A percentile compares a stretch with the other conserved stretches of the same genome.
Conservation (phyloP, 495 filamentous ascomycete genomes). For the Neurospora sp. region DNA sequence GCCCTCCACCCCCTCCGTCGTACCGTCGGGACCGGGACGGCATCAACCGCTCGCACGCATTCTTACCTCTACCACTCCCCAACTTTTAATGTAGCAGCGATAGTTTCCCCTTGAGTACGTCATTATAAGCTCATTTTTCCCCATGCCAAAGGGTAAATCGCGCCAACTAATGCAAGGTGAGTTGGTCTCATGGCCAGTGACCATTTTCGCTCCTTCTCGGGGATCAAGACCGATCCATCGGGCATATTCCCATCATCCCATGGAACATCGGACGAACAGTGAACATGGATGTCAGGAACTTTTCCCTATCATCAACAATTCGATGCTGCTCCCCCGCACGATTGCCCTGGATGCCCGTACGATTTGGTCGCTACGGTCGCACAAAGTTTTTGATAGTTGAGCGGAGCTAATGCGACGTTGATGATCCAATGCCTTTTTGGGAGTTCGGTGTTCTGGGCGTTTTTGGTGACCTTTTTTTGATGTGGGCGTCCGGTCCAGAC, state of each 20-base stretch:
- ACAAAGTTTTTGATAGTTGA: neutral
- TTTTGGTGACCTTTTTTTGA: neutral
- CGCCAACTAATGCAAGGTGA: too few relatives aligned
- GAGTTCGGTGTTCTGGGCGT: neutral
- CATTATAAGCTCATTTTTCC: neutral
- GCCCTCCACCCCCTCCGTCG: neutral
- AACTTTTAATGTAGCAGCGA: too few relatives aligned
- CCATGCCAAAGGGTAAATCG: too few relatives aligned
- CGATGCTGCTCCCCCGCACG: neutral
- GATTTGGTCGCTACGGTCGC: neutral
- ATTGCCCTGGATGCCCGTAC: neutral
- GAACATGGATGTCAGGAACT: neutral
- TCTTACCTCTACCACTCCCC: too few relatives aligned
- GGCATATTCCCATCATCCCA: too few relatives aligned
- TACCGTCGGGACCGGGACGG: neutral
- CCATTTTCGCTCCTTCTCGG: too few relatives aligned
- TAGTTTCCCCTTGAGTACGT: neutral
- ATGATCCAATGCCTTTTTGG: neutral
- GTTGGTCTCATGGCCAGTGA: too few relatives aligned
- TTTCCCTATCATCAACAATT: neutral
- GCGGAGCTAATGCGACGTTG: neutral
- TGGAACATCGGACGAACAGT: neutral
- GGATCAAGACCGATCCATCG: too few relatives aligned
- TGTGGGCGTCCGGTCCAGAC: neutral
- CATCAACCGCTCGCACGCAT: too few relatives aligned